These are phyloP conservation scores for Pythium pyrilobum DNA, from an alignment of 352 stramenopile species.

Conservation along the genomic window DNA sequence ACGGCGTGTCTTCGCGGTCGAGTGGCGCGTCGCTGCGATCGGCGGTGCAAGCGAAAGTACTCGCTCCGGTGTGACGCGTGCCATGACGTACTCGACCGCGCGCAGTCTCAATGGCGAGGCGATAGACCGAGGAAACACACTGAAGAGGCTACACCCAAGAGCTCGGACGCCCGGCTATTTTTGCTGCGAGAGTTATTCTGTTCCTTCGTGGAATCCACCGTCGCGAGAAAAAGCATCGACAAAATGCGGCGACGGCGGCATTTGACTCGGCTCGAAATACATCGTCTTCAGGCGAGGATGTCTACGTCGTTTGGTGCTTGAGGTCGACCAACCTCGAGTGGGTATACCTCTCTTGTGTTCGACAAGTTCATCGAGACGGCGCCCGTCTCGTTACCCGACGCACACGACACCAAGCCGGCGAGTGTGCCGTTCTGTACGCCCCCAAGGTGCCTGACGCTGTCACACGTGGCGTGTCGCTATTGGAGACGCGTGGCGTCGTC, in stretches of 20 bases:
- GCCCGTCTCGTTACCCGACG: background rate
- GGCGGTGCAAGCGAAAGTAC: no score
- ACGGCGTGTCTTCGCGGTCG: background rate
- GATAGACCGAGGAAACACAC: conserved; percentile 24
- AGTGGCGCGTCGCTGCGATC: no score
- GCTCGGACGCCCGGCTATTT: no score
- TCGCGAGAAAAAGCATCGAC: no score
- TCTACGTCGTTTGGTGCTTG: background rate
- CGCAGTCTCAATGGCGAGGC: no score
- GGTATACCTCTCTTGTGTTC: background rate
- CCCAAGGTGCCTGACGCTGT: background rate
- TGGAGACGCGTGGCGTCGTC: background rate
- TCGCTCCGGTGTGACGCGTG: no score
- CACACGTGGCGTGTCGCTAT: background rate
- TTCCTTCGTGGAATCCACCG: no score
- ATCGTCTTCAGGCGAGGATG: background rate
- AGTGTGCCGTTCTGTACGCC: background rate
- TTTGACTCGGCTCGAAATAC: background rate
- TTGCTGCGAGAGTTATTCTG: no score
- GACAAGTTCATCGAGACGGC: background rate
- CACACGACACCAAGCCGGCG: background rate
- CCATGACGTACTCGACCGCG: no score
- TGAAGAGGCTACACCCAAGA: no score
- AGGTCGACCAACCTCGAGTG: background rate
- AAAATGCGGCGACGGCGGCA: background rate